Evolutionary conservation across 441 rosid species (phyloP), one percentile per base, ranked within the genome.

Genomic region (Arabidopsis lyrata): DNA sequence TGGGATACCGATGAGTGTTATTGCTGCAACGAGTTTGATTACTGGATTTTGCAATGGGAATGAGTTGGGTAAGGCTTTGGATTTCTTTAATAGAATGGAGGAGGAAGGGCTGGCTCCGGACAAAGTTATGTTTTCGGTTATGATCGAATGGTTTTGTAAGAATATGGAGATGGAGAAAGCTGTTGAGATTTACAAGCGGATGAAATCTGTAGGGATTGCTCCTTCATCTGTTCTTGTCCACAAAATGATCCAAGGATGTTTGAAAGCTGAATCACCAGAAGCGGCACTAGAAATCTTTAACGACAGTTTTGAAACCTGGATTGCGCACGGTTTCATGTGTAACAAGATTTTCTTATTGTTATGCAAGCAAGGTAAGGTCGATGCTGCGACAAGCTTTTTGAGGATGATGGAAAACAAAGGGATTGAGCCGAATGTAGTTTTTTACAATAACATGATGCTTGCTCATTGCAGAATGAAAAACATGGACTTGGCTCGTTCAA

Each of bases 131-230:
- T 92, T 79, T 70, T 70, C 88, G 8, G 86, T 91, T 75, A 73
- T 93, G 82, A 83, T 90, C 42, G 90, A 91, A 50, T 80, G 92
- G 81, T 88, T 87, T 61, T 82, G 89, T 77, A 74, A 60, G 80
- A 77, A 85, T 6, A 72, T 76, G 55, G 73, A 77, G 32, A 77
- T 92, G 77, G 78, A 82, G 36, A 89, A 79, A 55, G 91, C 93
- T 35, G 67, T 77, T 38, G 89, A 86, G 66, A 70, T 90, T 62
- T 88, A 76, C 73, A 62, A 41, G 35, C 72, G 83, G 66, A 90
- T 88, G 96, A 87, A 82, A 77, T 20, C 59, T 73, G 61, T 56
- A 35, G 82, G 82, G 73, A 84, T 89, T 38, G 14, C 6, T 42
- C 88, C 89, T 22, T 82, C 80, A 16, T 73, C 80, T 49, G 87